A percentile compares a stretch with the other conserved stretches of the same genome.
Conservation (phyloP, 306 rosid genomes). For the Begonia loranthoides region DNA sequence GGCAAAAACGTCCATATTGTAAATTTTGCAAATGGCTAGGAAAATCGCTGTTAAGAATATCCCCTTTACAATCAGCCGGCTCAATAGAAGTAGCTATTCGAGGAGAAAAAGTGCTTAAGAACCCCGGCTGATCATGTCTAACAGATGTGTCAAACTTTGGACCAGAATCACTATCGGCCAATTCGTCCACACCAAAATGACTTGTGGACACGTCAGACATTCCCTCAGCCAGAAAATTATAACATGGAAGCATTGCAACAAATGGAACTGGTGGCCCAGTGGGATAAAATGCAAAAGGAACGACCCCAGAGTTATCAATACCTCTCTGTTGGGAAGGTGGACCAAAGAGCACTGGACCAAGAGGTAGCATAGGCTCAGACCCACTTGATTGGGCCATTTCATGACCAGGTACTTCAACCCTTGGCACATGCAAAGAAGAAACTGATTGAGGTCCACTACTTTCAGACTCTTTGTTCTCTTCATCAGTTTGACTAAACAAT, state of each 20-base stretch:
- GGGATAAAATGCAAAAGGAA: constrained; percentile 65
- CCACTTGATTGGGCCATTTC: constrained; percentile 73
- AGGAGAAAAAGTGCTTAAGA: constrained; percentile 34
- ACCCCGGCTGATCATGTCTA: constrained; percentile 40
- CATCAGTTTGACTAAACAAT: constrained; percentile 49
- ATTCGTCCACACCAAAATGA: constrained; percentile 45
- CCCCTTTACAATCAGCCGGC: constrained; percentile 37
- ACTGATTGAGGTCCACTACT: constrained; percentile 37
- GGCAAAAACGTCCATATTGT: constrained; percentile 72
- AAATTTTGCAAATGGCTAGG: constrained; percentile 74
- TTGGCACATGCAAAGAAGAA: constrained; percentile 30
- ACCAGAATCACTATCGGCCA: constrained; percentile 47
- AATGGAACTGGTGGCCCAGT: constrained; percentile 97
- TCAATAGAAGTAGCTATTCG: constrained; percentile 33
- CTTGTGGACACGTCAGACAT: constrained; percentile 19
- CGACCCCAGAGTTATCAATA: constrained; percentile 41
- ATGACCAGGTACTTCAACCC: constrained; percentile 53
- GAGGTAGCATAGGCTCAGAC: constrained; percentile 48
- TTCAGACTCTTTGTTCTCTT: constrained; percentile 61
- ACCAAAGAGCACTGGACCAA: constrained; percentile 57
- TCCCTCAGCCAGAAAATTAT: constrained; percentile 50
- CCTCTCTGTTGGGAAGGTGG: constrained; percentile 64
- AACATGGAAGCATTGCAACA: constrained; percentile 62
- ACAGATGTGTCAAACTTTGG: constrained; percentile 50
- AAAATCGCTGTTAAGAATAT: constrained; percentile 84